Evolutionary conservation across 1,284 basidiomycete species (phyloP), one percentile per base, ranked within the genome.

Genomic region (Ceratobasidium sp.): DNA sequence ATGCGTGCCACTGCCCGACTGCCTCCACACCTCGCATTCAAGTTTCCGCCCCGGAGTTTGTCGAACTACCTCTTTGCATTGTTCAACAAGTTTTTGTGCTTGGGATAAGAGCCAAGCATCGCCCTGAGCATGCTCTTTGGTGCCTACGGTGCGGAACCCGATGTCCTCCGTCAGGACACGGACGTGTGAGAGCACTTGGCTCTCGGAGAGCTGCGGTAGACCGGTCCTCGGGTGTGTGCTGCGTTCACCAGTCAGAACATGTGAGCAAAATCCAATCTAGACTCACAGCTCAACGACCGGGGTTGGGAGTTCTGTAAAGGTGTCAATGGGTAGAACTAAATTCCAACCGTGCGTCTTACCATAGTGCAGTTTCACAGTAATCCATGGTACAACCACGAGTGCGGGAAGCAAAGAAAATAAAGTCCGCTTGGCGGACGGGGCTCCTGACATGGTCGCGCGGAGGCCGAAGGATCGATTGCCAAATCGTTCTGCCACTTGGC

Each of bases 61-160:
- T 23, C 77, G 78, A 3, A 87, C 85, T 21, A 85, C 81, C 32
- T 81, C 80, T 43, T 91, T 86, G 77, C 93, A 96, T 72, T 88
- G 80, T 26, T 80, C 79, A 76, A 87, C 83, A 28, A 94, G 80
- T 50, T 83, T 82, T 72, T 88, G 81, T 1, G 91, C 90, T 77
- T 92, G 86, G 53, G 85, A 80, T 23, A 91, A 79, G 83, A 97
- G 89, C 89, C 95, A 98, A 46, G 85, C 82, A 77, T 98, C 96
- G 4, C 92, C 95, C 32, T 88, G 81, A 0, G 93, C 89, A 81
- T 98, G 95, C 79, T 98, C 93, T 48, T 86, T 85, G 0, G 96
- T 97, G 0, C 97, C 97, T 18, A 97, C 93, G 0, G 93, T 97
- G 50, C 97, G 87, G 82, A 91, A 98, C 3, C 96, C 96, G 73